These are phyloP conservation scores for Zymoseptoria brevis DNA, from an alignment of 2,329 filamentous ascomycete species.

Conservation along the genomic window DNA sequence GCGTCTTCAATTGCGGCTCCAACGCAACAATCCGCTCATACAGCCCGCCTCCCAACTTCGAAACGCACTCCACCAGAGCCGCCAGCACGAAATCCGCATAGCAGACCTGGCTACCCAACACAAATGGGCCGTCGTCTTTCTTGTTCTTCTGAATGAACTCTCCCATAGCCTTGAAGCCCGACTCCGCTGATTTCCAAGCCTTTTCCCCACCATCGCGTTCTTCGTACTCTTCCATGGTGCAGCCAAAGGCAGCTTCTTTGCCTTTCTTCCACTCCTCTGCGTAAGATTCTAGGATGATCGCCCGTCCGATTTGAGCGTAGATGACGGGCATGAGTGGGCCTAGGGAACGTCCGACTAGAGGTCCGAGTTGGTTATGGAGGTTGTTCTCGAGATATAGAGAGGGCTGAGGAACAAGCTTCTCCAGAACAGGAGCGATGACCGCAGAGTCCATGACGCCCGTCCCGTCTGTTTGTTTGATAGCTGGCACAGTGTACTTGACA, in stretches of 20 bases:
- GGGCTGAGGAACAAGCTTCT: conserved; percentile 13
- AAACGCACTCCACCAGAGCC: conserved; percentile 14
- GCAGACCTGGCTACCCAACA: conserved; percentile 17
- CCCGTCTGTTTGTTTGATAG: conserved; percentile 13
- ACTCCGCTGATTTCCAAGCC: conserved; percentile 18
- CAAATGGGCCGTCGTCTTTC: conserved; percentile 19
- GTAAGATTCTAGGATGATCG: conserved; percentile 24
- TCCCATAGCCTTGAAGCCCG: conserved; percentile 10
- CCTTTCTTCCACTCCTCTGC: conserved; percentile 8
- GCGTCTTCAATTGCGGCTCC: conserved; percentile 4
- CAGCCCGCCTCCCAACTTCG: conserved; percentile 14
- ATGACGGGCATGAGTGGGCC: conserved; percentile 19
- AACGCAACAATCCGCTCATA: conserved; percentile 7
- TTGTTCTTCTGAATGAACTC: conserved; percentile 15
- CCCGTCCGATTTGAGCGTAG: conserved; percentile 13
- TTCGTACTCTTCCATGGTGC: conserved; percentile 16
- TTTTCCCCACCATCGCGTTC: conserved; percentile 23
- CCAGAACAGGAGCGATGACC: conserved; percentile 15
- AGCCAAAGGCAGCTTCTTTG: conserved; percentile 13
- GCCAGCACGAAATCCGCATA: conserved; percentile 23
- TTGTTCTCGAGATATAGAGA: conserved; percentile 10
- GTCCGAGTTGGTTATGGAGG: conserved; percentile 6
- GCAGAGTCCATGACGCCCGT: conserved; percentile 14
- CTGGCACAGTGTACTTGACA: conserved; percentile 14
- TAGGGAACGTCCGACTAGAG: not conserved